Conservation (phyloP, 306 rosid genomes). For the Malus orientalis region DNA sequence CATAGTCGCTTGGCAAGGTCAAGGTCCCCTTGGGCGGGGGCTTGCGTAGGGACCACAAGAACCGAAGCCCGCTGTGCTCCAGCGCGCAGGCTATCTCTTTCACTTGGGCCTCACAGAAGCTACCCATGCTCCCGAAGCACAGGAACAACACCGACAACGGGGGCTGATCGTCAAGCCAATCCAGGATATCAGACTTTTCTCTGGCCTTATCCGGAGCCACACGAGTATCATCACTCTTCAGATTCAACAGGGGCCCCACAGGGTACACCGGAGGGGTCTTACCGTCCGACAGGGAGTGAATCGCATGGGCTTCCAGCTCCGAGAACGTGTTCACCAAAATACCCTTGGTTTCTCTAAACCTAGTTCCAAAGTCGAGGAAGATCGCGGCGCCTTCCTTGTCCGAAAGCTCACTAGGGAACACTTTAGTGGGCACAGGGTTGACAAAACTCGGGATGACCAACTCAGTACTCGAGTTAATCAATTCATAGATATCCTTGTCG, state of each 20-base stretch:
- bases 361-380: background rate
- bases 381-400: background rate
- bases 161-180: conserved; percentile 15
- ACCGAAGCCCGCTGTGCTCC: conserved; percentile 1
- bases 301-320: conserved; percentile 5
- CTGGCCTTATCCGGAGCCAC: background rate
- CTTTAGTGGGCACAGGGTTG: conserved; percentile 9
- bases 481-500: background rate
- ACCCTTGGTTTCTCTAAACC: conserved; percentile 17
- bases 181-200: background rate
- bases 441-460: background rate
- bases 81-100: conserved; percentile 14
- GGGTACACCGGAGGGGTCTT: background rate
- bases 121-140: conserved; percentile 30
- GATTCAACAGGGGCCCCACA: background rate
- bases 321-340: conserved; percentile 13
- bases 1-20: background rate
- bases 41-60: conserved; percentile 16
- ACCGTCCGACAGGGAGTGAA: background rate
- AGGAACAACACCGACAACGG: conserved; percentile 4
- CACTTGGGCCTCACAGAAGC: conserved; percentile 11
- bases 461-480: background rate
- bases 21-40: background rate
- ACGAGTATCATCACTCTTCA: background rate
- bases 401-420: background rate